phyloP scores from a whole-genome alignment of 2,329 filamentous ascomycete genomes.

The Cladosporium colombiae region DNA sequence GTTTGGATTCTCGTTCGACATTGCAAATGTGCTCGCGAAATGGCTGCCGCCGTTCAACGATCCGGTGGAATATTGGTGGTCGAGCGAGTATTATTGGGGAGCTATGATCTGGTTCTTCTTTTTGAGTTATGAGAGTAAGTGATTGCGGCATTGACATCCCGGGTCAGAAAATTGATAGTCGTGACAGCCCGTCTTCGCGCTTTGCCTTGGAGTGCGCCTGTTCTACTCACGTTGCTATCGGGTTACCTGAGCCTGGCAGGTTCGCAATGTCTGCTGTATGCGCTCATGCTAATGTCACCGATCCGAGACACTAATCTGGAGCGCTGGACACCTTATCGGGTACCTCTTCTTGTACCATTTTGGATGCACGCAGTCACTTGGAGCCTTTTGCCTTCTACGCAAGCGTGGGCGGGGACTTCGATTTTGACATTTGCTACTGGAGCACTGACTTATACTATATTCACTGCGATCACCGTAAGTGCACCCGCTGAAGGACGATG shows the following conservation, averaged over 20 bases:
- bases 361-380: neutral
- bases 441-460: neutral
- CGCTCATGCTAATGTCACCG: conserved; percentile 16
- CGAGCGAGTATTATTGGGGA: conserved; percentile 5
- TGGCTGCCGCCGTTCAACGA: neutral
- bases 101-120: conserved; percentile 8
- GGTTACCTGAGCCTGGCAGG: conserved; percentile 4
- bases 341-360: neutral
- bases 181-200: conserved; percentile 11
- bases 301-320: conserved; percentile 12
- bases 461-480: conserved; percentile 14
- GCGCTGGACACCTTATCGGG: conserved; percentile 12
- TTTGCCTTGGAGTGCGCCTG: conserved; percentile 12
- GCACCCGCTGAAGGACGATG: neutral
- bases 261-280: conserved; percentile 12
- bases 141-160: neutral
- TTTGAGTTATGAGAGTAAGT: conserved; percentile 18
- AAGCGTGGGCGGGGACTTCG: neutral
- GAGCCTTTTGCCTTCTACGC: conserved; percentile 1
- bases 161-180: neutral
- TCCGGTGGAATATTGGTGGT: conserved; percentile 14
- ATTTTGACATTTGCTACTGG: conserved; percentile 1
- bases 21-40: neutral
- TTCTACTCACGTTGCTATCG: neutral
- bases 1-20: neutral